Evolutionary conservation across 768 basidiomycete species (phyloP), one percentile per base, ranked within the genome.

Genomic region (Suillus clintonianus): DNA sequence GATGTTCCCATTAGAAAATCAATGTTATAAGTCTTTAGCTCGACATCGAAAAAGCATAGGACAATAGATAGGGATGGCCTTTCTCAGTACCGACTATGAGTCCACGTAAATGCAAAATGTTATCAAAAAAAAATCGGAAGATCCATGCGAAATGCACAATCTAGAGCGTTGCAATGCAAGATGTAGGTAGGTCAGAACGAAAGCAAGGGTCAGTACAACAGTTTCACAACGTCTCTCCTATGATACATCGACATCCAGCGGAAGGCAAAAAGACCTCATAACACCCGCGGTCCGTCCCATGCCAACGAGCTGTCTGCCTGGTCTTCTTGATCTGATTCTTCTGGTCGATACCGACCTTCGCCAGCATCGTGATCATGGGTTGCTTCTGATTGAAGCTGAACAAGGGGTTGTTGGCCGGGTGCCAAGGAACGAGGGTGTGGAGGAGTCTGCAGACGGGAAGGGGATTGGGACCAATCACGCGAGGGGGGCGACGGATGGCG

Each of bases 241-340:
- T 42, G 62, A 67, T 67, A 68, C 48, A 69, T 39, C 58, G 36
- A 59, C 17, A 53, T 32, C 51, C 2, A 30, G 30, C 3, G 30
- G 30, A 11, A n/a, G 11, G 32, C 51, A 65, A 53, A 59, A 50
- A 67, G 54, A 65, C 65, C 65, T 77, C 78, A 63, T 76, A 70
- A 14, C 34, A 65, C 70, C 42, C 39, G 59, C 30, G 64, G 65
- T 5, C 59, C 67, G 24, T 53, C 34, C 70, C 69, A 71, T 22
- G 65, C 62, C 22, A 53, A 27, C 15, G 48, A 43, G 19, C 42
- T 39, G 11, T 61, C 48, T 24, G 63, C 54, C 27, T 27, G 56
- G 19, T 43, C 14, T 30, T 66, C 59, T 53, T n/a, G 42, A 55
- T 43, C 61, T 0, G 15, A 30, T 32, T 50, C 54, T 62, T 62